A percentile compares a stretch with the other conserved stretches of the same genome.
Conservation (phyloP, 306 rosid species). For the Ammopiptanthus mongolicus region DNA sequence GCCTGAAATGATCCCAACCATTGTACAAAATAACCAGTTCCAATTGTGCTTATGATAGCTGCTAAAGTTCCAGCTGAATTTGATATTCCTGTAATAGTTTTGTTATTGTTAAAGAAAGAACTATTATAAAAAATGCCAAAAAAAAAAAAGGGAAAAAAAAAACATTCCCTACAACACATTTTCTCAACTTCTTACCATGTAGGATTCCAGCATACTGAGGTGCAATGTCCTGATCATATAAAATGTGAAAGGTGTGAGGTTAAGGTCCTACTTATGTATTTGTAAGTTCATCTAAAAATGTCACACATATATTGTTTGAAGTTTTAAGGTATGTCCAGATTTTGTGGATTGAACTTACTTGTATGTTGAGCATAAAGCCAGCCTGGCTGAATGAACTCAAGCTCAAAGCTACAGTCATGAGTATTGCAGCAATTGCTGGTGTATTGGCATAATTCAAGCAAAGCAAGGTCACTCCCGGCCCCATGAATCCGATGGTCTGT, state of each 20-base stretch:
- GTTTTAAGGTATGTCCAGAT: neutral
- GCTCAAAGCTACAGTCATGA: slow-evolving; percentile 76
- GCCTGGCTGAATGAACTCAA: slow-evolving; percentile 96
- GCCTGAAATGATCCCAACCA: slow-evolving; percentile 95
- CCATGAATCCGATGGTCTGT: slow-evolving; percentile 83
- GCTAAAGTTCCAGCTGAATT: slow-evolving; percentile 85
- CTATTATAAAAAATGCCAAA: neutral
- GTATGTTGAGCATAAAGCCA: slow-evolving; percentile 86
- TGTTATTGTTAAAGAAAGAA: neutral
- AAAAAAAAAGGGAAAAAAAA: neutral
- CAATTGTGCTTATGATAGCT: slow-evolving; percentile 92
- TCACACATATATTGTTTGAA: neutral
- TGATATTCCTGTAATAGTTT: slow-evolving; percentile 56
- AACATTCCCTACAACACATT: neutral
- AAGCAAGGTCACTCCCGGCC: slow-evolving; percentile 76
- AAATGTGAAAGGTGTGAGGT: slow-evolving; percentile 12
- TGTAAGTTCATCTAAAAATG: neutral
- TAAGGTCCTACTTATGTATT: neutral
- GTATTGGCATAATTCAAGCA: slow-evolving; percentile 71
- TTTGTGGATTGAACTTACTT: slow-evolving; percentile 48
- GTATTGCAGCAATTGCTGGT: slow-evolving; percentile 54
- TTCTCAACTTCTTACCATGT: slow-evolving; percentile 53
- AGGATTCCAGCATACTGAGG: slow-evolving; percentile 87
- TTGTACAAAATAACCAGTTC: slow-evolving; percentile 89
- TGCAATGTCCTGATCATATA: slow-evolving; percentile 74